Evolutionary conservation across 2,329 filamentous ascomycete species (phyloP).

Genomic region (Cordyceps javanica): DNA sequence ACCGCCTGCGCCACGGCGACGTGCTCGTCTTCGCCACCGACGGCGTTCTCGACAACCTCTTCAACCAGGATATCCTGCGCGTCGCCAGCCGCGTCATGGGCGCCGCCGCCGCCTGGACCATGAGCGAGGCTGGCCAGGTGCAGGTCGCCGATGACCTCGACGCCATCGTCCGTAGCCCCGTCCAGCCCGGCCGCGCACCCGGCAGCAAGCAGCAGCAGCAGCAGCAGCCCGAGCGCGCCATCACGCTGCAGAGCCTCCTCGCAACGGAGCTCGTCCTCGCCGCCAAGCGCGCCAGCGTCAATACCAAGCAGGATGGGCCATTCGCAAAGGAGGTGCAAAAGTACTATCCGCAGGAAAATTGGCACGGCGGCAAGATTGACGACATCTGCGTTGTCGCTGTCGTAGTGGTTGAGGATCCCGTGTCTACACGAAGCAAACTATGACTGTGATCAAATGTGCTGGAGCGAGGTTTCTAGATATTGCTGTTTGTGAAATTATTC

Average conservation of each 20-base stretch:
- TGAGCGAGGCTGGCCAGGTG: conserved; percentile 52
- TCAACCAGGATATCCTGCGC: conserved; percentile 79
- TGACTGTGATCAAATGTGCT: conserved; percentile 14
- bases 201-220: conserved; percentile 17
- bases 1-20: conserved; percentile 79
- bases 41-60: conserved; percentile 93
- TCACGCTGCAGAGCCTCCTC: conserved; percentile 68
- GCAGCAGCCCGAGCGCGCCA: conserved; percentile 20
- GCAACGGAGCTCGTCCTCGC: conserved; percentile 74
- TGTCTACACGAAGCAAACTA: conserved; percentile 27
- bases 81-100: conserved; percentile 75
- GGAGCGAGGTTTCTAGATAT: neutral
- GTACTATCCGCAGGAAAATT: conserved; percentile 78
- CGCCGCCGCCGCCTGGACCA: conserved; percentile 65
- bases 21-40: conserved; percentile 92
- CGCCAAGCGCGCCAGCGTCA: conserved; percentile 78
- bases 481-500: neutral
- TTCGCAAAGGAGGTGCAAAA: conserved; percentile 93
- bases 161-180: conserved; percentile 25
- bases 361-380: conserved; percentile 88
- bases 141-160: conserved; percentile 56
- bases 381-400: conserved; percentile 87
- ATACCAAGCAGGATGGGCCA: conserved; percentile 77
- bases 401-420: conserved; percentile 56
- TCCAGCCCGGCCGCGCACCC: conserved; percentile 16